These are phyloP conservation scores for Kwoniella bestiolae DNA, from an alignment of 768 basidiomycete species.

Conservation along the genomic window DNA sequence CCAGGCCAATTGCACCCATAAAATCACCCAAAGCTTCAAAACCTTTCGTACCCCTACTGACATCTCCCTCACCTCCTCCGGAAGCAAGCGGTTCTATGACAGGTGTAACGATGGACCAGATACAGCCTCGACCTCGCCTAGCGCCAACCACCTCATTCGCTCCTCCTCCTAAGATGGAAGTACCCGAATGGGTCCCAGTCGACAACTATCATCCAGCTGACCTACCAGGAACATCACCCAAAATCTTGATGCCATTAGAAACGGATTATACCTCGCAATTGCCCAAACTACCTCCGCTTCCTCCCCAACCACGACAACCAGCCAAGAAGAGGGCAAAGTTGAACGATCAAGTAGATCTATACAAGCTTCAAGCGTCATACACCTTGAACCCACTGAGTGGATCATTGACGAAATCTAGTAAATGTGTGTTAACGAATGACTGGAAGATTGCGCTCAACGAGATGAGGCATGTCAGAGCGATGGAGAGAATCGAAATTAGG, in stretches of 20 bases:
- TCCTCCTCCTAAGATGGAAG: constrained; percentile 15
- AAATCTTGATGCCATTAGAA: constrained; percentile 42
- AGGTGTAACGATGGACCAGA: constrained; percentile 21
- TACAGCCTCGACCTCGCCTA: constrained; percentile 27
- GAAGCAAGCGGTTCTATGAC: background rate
- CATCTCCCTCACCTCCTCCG: constrained; percentile 6
- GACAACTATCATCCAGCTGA: constrained; percentile 39
- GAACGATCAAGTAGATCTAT: constrained; percentile 39
- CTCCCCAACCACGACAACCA: constrained; percentile 23
- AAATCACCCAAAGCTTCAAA: background rate
- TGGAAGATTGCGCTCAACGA: constrained; percentile 77
- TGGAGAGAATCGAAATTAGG: constrained; percentile 81
- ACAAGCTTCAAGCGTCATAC: constrained; percentile 43
- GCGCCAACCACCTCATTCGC: constrained; percentile 12
- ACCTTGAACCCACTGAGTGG: constrained; percentile 50
- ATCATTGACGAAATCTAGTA: constrained; percentile 43
- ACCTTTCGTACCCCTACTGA: background rate
- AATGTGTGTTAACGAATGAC: constrained; percentile 53
- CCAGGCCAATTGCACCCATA: background rate
- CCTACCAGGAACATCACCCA: constrained; percentile 26
- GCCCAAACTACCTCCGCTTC: constrained; percentile 43
- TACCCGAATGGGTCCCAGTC: constrained; percentile 40
- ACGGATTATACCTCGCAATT: constrained; percentile 40
- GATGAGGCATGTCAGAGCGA: constrained; percentile 72
- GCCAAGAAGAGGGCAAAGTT: constrained; percentile 25